Base-by-base conservation (phyloP, 2,329 filamentous ascomycete genomes). In the Colletotrichum paranaense region DNA sequence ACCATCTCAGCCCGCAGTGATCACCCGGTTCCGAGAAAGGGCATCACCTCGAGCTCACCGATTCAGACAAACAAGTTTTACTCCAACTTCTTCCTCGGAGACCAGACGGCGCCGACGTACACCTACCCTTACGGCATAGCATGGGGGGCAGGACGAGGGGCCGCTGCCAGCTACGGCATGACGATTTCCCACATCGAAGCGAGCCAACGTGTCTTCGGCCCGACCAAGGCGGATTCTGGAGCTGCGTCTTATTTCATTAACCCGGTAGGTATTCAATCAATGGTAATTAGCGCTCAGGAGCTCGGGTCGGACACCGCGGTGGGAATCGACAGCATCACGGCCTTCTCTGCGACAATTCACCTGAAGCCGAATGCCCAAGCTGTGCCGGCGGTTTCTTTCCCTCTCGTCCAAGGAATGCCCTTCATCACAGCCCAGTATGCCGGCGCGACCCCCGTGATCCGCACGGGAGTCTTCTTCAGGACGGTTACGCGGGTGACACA, bases 381-480 rank as follows among this genome's bases (percentile, higher is more conserved):
- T 8, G 81, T 86, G 1, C 89, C 92, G 0, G 86, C 88, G 1
- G 88, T 98, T 24, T 92, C 90, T 0, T 95, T 97, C 76, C 95
- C 95, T 0, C 80, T 98, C 8, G 91, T 97, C 0, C 96, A 98
- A 79, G 97, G 97, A 12, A 97, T 97, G 91, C 92, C 91, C 0
- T 97, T 95, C 77, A 86, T 98, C 22, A 98, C 95, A 5, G 95
- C 88, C 0, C 82, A 93, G 22, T 98, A 95, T 82, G 87, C 87
- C 67, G 90, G 91, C 35, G 87, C 91, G 0, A 92, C 90, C 8
- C 96, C 96, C 0, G 79, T 92, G 4, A 87, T 98, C 56, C 91
- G 95, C 77, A 93, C 92, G 26, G 91, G 91, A 1, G 89, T 97
- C 1, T 93, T 92, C 73, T 97, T 96, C 85, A 87, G 88, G 70